These are phyloP conservation scores for Cinnamomum micranthum DNA, from an alignment of 164 flowering plant genomes.

Conservation along the genomic window DNA sequence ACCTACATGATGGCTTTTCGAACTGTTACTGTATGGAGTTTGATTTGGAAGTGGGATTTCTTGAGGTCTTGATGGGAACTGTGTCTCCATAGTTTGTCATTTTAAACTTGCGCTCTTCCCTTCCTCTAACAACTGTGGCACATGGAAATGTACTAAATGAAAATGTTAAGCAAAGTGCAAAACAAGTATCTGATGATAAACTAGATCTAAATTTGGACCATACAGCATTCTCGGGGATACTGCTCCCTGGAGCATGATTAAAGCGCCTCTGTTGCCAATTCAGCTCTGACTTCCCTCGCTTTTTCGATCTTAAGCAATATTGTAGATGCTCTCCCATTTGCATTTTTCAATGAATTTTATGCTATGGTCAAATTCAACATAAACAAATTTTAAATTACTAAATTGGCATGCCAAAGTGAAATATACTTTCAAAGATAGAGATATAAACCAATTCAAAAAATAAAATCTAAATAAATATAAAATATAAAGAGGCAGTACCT, in stretches of 20 bases:
- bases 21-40: slow-evolving; percentile 14
- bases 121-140: slow-evolving; percentile 42
- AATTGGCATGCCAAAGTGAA: background rate
- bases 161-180: background rate
- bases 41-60: slow-evolving; percentile 29
- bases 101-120: slow-evolving; percentile 32
- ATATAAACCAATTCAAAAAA: no score
- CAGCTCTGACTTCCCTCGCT: slow-evolving; percentile 64
- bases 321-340: slow-evolving; percentile 72
- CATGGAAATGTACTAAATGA: background rate
- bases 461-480: no score
- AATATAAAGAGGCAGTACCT: no score
- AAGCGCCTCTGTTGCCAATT: slow-evolving; percentile 61
- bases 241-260: slow-evolving; percentile 31
- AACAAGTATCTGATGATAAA: slow-evolving; percentile 4
- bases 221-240: slow-evolving; percentile 45
- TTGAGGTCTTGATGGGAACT: slow-evolving; percentile 70
- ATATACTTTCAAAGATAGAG: background rate
- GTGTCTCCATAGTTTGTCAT: slow-evolving; percentile 80
- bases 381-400: background rate
- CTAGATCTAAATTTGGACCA: slow-evolving; percentile 5
- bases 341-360: slow-evolving; percentile 91
- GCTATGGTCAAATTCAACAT: slow-evolving; percentile 34
- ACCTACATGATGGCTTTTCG: slow-evolving; percentile 20
- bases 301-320: slow-evolving; percentile 85